Conservation (phyloP, 2,329 filamentous ascomycete genomes). For the Verticillium isaacii region DNA sequence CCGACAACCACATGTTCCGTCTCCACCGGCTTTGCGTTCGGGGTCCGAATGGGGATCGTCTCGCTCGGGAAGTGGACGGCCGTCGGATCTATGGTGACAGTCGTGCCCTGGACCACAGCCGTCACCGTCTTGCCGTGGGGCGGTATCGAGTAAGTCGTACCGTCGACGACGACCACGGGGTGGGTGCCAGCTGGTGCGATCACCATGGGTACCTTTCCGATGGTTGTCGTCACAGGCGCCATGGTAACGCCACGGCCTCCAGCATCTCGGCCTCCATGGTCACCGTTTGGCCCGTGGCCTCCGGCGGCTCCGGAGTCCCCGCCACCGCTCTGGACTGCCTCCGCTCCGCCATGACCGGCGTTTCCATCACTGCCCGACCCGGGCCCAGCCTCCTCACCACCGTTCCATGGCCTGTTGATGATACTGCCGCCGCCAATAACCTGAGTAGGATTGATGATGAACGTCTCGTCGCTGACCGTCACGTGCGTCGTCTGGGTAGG, state of each 20-base stretch:
- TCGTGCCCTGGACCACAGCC: constrained; percentile 26
- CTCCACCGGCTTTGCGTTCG: constrained; percentile 8
- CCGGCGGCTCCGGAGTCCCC: not conserved
- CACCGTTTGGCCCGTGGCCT: not conserved
- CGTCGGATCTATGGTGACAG: constrained; percentile 27
- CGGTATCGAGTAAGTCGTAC: constrained; percentile 37
- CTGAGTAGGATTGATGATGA: constrained; percentile 42
- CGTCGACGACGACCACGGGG: constrained; percentile 35
- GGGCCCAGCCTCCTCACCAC: constrained; percentile 5
- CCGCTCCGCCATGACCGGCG: not conserved
- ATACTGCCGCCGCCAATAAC: constrained; percentile 40
- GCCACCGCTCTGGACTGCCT: not conserved
- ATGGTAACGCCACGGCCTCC: not conserved
- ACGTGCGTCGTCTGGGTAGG: constrained; percentile 34
- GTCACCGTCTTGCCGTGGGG: constrained; percentile 22
- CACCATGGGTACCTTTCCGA: constrained; percentile 35
- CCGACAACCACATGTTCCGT: constrained; percentile 42
- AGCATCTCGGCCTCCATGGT: not conserved
- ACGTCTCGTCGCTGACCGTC: constrained; percentile 33
- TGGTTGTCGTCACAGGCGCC: constrained; percentile 25
- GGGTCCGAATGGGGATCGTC: constrained; percentile 23
- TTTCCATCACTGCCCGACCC: not conserved
- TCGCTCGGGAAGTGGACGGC: constrained; percentile 25
- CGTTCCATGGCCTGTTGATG: constrained; percentile 33
- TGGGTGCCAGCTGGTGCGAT: constrained; percentile 25